Conservation (phyloP, 257 asterid species). For the Apocynum venetum region DNA sequence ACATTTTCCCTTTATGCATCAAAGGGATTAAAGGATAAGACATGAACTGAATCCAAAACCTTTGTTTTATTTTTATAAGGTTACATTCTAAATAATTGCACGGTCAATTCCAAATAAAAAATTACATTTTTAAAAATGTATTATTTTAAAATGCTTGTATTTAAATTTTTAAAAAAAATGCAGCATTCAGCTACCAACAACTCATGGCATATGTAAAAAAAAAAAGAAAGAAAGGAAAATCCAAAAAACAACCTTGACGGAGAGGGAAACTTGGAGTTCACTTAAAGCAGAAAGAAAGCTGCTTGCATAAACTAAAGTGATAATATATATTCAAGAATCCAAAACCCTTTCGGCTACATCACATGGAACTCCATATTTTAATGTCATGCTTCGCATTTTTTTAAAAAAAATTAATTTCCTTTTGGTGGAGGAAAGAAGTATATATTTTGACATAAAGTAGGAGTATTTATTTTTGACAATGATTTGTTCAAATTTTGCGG, state of each 20-base stretch:
- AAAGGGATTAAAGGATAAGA: too few relatives aligned
- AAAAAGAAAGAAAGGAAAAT: not conserved
- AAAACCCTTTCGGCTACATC: conserved; percentile 35
- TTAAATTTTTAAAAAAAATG: too few relatives aligned
- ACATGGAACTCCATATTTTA: conserved; percentile 60
- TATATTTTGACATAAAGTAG: not conserved
- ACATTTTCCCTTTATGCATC: too few relatives aligned
- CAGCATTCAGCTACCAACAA: too few relatives aligned
- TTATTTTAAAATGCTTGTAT: too few relatives aligned
- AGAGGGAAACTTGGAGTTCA: not conserved
- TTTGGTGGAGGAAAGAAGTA: too few relatives aligned
- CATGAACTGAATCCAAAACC: too few relatives aligned
- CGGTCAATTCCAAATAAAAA: too few relatives aligned
- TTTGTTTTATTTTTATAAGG: too few relatives aligned
- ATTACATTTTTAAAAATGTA: too few relatives aligned
- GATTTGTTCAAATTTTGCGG: not conserved
- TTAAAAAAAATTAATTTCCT: not conserved
- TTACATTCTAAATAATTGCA: too few relatives aligned
- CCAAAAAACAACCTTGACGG: not conserved
- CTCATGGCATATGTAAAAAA: too few relatives aligned
- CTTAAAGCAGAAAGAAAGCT: conserved; percentile 27
- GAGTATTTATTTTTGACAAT: not conserved
- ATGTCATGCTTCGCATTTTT: conserved; percentile 51
- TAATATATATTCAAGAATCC: conserved; percentile 19
- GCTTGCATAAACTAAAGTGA: conserved; percentile 48